These are phyloP conservation scores for Saitoella complicata DNA, from an alignment of 805 yeast genomes.

Conservation along the genomic window DNA sequence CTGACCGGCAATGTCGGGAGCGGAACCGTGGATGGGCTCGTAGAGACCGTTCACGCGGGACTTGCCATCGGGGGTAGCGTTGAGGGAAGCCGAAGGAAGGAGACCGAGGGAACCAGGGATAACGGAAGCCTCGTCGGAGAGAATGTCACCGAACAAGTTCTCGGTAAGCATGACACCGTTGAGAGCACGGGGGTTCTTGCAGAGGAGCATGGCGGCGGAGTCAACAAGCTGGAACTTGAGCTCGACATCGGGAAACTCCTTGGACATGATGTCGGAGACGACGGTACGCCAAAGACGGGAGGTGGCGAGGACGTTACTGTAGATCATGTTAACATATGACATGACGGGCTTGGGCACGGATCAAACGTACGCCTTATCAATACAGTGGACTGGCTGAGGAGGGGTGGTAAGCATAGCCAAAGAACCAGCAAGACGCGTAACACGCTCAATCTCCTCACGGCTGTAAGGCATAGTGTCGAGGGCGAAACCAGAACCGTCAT, in stretches of 20 bases:
- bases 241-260: conserved; percentile 79
- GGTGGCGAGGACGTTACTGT: conserved; percentile 70
- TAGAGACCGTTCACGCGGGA: conserved; percentile 77
- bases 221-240: conserved; percentile 92
- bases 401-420: conserved; percentile 86
- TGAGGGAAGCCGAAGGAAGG: conserved; percentile 88
- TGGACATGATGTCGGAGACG: conserved; percentile 64
- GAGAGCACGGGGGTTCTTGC: conserved; percentile 76
- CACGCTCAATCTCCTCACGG: conserved; percentile 83
- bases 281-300: conserved; percentile 94
- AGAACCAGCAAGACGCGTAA: conserved; percentile 96
- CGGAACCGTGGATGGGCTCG: conserved; percentile 98
- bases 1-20: conserved; percentile 95
- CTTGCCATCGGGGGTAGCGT: conserved; percentile 92
- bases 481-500: conserved; percentile 71
- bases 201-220: conserved; percentile 96
- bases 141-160: conserved; percentile 97
- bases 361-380: conserved; percentile 58
- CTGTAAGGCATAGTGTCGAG: conserved; percentile 88
- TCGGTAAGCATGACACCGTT: conserved; percentile 87
- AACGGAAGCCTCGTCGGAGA: conserved; percentile 94
- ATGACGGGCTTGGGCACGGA: too few relatives aligned
- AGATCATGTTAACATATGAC: too few relatives aligned
- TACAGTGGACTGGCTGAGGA: conserved; percentile 87
- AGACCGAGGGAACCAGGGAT: conserved; percentile 96